These are phyloP conservation scores for Candida pseudoglaebosa DNA, from an alignment of 805 yeast genomes.

Conservation along the genomic window DNA sequence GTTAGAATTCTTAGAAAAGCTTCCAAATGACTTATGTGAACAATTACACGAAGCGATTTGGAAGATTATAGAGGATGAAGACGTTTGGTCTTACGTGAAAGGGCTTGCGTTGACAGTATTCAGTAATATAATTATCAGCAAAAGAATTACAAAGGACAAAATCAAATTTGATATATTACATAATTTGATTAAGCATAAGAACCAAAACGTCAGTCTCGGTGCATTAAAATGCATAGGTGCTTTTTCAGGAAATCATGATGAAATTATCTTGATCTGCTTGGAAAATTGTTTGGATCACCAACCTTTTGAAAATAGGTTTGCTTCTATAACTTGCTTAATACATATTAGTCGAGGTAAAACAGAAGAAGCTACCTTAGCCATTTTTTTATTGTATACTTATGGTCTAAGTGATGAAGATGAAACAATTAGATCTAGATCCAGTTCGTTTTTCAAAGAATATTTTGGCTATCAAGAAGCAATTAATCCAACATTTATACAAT, in stretches of 20 bases:
- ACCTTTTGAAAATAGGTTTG: not conserved
- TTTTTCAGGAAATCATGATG: too few species aligned
- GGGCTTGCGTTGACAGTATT: not conserved
- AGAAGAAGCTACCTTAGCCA: not conserved
- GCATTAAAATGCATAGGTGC: not conserved
- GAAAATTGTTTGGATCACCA: not conserved
- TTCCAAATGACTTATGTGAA: not conserved
- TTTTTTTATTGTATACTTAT: not conserved
- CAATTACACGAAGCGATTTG: not conserved
- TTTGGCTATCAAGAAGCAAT: not conserved
- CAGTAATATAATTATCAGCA: not conserved
- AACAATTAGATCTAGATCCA: not conserved
- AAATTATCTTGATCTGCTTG: not conserved
- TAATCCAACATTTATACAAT: not conserved
- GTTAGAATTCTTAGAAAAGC: not conserved
- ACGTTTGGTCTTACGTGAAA: slow-evolving; percentile 1
- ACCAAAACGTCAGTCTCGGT: not conserved
- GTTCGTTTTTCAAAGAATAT: not conserved
- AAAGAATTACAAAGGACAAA: too few species aligned
- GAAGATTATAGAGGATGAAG: not conserved
- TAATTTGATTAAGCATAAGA: not conserved
- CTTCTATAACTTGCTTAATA: not conserved
- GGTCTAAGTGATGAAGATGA: slow-evolving; percentile 5
- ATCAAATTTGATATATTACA: not conserved
- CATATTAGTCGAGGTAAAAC: not conserved